A percentile compares a stretch with the other conserved stretches of the same genome.
phyloP scores from a whole-genome alignment of 2,329 filamentous ascomycete genomes.

The Didymellaceae sp. region DNA sequence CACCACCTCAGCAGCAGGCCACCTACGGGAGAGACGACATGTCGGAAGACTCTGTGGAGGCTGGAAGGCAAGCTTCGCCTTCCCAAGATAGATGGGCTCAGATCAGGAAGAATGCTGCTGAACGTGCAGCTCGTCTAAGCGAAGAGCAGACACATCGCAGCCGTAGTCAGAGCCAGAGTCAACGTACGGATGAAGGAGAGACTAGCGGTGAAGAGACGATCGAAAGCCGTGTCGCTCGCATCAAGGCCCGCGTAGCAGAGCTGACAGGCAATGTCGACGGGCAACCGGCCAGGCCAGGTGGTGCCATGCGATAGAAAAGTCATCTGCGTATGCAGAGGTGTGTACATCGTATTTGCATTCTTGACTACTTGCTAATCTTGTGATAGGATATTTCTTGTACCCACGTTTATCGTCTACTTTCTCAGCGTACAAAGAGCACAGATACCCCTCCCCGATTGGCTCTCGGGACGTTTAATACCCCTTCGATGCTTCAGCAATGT shows the following conservation, averaged over 20 bases:
- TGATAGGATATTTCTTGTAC: conserved; percentile 4
- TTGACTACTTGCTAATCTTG: not conserved
- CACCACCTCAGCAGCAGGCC: conserved; percentile 26
- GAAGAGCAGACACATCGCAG: conserved; percentile 68
- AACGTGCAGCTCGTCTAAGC: conserved; percentile 71
- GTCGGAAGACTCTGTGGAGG: conserved; percentile 53
- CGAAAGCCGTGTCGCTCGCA: conserved; percentile 93
- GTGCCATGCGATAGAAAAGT: conserved; percentile 4
- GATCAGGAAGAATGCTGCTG: conserved; percentile 92
- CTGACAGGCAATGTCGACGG: conserved; percentile 68
- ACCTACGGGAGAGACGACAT: conserved; percentile 40
- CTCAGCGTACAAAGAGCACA: conserved; percentile 29
- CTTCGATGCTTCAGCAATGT: conserved; percentile 15
- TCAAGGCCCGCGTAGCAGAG: conserved; percentile 96
- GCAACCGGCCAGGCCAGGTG: conserved; percentile 22
- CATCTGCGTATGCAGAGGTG: conserved; percentile 5
- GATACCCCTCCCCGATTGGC: conserved; percentile 36
- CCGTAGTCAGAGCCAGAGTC: conserved; percentile 60
- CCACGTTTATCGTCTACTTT: conserved; percentile 25
- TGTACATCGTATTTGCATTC: not conserved
- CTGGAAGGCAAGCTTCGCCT: conserved; percentile 45
- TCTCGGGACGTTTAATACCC: conserved; percentile 36
- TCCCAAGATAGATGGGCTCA: conserved; percentile 88
- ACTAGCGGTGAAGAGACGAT: conserved; percentile 98
- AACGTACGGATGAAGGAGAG: conserved; percentile 78